These are phyloP conservation scores for Primulina huaijiensis DNA, from an alignment of 257 asterid genomes.

Conservation along the genomic window DNA sequence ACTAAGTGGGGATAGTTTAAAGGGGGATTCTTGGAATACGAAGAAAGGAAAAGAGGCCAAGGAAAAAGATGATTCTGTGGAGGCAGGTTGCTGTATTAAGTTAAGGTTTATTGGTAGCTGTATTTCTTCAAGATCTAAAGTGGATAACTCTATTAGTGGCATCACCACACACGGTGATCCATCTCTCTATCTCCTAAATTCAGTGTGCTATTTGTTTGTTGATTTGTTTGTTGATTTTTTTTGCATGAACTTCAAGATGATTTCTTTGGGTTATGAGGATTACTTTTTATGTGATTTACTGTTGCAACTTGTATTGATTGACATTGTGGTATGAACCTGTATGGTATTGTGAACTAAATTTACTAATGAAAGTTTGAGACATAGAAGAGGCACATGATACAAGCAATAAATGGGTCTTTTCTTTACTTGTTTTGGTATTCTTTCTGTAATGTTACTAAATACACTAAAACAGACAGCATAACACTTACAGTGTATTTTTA, in stretches of 20 bases:
- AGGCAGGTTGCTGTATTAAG: constrained; percentile 73
- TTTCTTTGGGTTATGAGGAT: background rate
- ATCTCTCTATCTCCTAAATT: constrained; percentile 5
- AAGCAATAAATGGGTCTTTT: background rate
- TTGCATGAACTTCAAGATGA: background rate
- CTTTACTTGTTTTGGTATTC: background rate
- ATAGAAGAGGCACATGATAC: background rate
- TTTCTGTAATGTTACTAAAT: background rate
- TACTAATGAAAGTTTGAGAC: background rate
- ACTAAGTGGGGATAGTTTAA: constrained; percentile 38
- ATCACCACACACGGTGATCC: constrained; percentile 72
- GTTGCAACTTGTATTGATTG: background rate
- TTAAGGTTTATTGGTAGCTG: constrained; percentile 78
- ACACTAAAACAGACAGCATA: background rate
- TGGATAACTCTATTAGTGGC: constrained; percentile 87
- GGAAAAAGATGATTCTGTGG: constrained; percentile 34
- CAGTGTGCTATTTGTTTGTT: constrained; percentile 7
- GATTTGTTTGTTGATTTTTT: background rate
- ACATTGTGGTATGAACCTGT: background rate
- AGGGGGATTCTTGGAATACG: constrained; percentile 51
- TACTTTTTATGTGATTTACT: constrained; percentile 17
- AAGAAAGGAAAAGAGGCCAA: constrained; percentile 43
- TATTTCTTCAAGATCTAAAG: constrained; percentile 96
- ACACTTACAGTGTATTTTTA: background rate
- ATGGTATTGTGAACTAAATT: background rate